These are phyloP conservation scores for Lanmaoa pseudosensibilis DNA, from an alignment of 768 basidiomycete species.

Conservation along the genomic window DNA sequence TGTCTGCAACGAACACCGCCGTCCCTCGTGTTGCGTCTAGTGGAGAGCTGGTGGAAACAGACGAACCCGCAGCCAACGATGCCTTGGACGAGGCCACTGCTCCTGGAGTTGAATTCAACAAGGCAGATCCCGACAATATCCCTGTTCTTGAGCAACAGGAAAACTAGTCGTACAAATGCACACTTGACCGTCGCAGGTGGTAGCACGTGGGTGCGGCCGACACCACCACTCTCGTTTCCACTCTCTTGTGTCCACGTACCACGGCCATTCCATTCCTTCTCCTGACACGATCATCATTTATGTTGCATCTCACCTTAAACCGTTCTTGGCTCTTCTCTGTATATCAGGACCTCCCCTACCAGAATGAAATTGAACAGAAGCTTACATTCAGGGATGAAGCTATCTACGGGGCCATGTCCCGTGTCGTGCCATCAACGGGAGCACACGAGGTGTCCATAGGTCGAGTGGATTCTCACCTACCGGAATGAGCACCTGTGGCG, in stretches of 20 bases:
- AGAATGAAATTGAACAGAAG: constrained; percentile 2
- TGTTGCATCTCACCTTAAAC: constrained; percentile 14
- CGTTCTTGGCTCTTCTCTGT: constrained; percentile 15
- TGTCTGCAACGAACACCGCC: constrained; percentile 25
- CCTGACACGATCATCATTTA: constrained; percentile 4
- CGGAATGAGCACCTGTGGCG: not conserved
- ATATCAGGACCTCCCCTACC: constrained; percentile 5
- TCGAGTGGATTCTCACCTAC: no score
- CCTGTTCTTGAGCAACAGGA: not conserved
- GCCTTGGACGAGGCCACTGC: constrained; percentile 1
- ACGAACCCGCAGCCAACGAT: constrained; percentile 9
- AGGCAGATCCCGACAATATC: not conserved
- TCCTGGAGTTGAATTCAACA: constrained; percentile 3
- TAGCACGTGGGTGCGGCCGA: not conserved
- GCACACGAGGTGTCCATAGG: not conserved
- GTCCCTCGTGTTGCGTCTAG: constrained; percentile 7
- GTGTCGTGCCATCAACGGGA: not conserved
- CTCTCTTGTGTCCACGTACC: constrained; percentile 3
- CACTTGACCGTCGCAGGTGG: not conserved
- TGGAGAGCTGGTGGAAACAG: constrained; percentile 18
- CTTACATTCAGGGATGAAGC: not conserved
- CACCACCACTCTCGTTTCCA: constrained; percentile 1
- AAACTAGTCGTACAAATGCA: not conserved
- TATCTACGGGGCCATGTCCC: no score
- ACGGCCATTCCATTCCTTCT: not conserved